Evolutionary conservation across 768 basidiomycete genomes (phyloP).

Genomic region (Naganishia kalamii): DNA sequence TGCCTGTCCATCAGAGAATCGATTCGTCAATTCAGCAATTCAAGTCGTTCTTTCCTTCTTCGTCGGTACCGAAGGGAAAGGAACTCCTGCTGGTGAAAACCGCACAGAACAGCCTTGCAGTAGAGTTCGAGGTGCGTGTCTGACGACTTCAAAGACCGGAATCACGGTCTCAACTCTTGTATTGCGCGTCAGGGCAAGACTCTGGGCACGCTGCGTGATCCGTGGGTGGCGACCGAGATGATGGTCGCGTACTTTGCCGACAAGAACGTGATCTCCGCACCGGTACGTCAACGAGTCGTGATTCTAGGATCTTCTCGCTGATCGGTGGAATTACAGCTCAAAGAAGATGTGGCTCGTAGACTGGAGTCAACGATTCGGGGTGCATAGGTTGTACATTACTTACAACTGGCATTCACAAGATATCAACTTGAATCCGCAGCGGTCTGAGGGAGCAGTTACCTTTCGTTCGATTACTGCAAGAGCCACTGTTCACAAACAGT

Average conservation of each 20-base stretch:
- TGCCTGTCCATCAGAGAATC: constrained; percentile 30
- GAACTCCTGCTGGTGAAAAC: constrained; percentile 41
- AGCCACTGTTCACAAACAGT: too few species aligned
- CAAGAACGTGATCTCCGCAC: constrained; percentile 39
- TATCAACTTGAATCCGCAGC: too few species aligned
- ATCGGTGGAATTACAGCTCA: constrained; percentile 27
- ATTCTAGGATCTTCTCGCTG: background rate
- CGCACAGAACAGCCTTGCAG: constrained; percentile 25
- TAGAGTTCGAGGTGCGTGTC: too few species aligned
- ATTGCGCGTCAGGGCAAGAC: constrained; percentile 28
- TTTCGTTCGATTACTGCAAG: too few species aligned
- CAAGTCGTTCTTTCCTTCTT: constrained; percentile 46
- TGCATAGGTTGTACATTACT: background rate
- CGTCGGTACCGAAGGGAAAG: constrained; percentile 41
- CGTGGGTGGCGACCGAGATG: constrained; percentile 41
- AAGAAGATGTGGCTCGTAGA: constrained; percentile 38
- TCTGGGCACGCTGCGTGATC: constrained; percentile 41
- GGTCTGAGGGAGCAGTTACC: too few species aligned
- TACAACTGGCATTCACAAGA: too few species aligned
- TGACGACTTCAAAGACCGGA: too few species aligned
- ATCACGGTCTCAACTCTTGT: too few species aligned
- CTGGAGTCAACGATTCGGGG: constrained; percentile 25
- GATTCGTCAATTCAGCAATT: constrained; percentile 39
- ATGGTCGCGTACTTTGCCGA: constrained; percentile 48
- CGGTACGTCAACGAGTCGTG: constrained; percentile 24